Evolutionary conservation across 2,329 filamentous ascomycete species (phyloP).

Genomic region (Scedosporium dehoogii): DNA sequence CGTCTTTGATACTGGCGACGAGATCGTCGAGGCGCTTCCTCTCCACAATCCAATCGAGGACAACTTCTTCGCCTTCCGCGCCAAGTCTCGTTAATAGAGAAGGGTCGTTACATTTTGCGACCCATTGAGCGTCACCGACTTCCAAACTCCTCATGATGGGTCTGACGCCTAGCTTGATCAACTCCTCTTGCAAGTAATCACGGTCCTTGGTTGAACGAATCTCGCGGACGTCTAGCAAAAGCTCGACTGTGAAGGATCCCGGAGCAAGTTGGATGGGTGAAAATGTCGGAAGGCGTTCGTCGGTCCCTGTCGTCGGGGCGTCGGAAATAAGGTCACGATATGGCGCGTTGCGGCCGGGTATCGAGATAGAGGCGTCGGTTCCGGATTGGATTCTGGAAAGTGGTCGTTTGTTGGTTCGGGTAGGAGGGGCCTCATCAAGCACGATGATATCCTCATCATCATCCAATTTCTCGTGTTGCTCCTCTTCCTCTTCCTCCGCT

Average conservation of each 20-base stretch:
- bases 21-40: conserved; percentile 73
- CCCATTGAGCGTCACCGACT: conserved; percentile 69
- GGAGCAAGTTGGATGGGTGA: conserved; percentile 52
- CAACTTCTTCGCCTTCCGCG: conserved; percentile 56
- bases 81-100: conserved; percentile 45
- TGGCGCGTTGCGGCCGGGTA: not conserved
- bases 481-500: not conserved
- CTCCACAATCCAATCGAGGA: conserved; percentile 74
- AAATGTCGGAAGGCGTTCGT: conserved; percentile 33
- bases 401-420: not conserved
- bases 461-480: not conserved
- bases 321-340: conserved; percentile 3
- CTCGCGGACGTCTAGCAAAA: conserved; percentile 68
- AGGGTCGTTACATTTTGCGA: conserved; percentile 60
- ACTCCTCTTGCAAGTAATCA: conserved; percentile 66
- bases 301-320: conserved; percentile 4
- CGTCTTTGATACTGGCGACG: conserved; percentile 71
- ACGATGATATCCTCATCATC: not conserved
- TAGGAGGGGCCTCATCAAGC: not conserved
- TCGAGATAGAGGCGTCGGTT: not conserved
- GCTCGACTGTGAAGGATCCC: conserved; percentile 59
- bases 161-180: conserved; percentile 54
- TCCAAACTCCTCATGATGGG: conserved; percentile 60
- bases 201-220: conserved; percentile 62
- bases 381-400: not conserved